Evolutionary conservation across 148 eudicot genomes (phyloP).

Genomic region (Vaccinium corymbosum): DNA sequence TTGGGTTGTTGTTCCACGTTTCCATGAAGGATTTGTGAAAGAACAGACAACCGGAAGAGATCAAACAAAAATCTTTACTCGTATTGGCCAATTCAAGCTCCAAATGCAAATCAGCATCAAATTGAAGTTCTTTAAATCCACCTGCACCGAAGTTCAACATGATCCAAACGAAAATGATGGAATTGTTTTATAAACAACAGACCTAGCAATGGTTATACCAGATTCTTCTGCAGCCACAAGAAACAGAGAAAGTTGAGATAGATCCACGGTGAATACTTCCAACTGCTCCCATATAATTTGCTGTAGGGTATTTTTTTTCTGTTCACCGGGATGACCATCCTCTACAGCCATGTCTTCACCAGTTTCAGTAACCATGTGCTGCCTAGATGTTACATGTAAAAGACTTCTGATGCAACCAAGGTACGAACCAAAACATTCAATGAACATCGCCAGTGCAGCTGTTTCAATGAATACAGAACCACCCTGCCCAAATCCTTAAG

Average conservation of each 20-base stretch:
- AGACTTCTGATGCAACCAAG: constrained; percentile 37
- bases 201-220: constrained; percentile 39
- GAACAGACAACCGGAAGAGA: constrained; percentile 54
- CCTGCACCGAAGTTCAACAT: constrained; percentile 46
- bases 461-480: constrained; percentile 60
- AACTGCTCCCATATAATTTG: constrained; percentile 32
- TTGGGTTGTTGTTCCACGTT: constrained; percentile 29
- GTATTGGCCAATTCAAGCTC: constrained; percentile 35
- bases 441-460: constrained; percentile 38
- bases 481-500: constrained; percentile 58
- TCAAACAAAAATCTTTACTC: constrained; percentile 44
- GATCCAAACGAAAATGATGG: background rate
- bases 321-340: constrained; percentile 26
- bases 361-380: constrained; percentile 26
- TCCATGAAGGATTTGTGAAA: constrained; percentile 45
- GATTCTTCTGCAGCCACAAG: constrained; percentile 60
- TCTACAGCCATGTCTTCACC: constrained; percentile 23
- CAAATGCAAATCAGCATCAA: constrained; percentile 47
- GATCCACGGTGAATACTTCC: constrained; percentile 46
- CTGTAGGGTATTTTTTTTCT: constrained; percentile 18
- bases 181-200: background rate
- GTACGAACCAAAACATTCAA: constrained; percentile 45
- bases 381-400: constrained; percentile 22
- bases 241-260: constrained; percentile 55
- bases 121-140: constrained; percentile 53